Percentiles rank a stretch among this genome's conserved stretches.
phyloP scores from a whole-genome alignment of 1,284 basidiomycete genomes.

The Irpex sp. region DNA sequence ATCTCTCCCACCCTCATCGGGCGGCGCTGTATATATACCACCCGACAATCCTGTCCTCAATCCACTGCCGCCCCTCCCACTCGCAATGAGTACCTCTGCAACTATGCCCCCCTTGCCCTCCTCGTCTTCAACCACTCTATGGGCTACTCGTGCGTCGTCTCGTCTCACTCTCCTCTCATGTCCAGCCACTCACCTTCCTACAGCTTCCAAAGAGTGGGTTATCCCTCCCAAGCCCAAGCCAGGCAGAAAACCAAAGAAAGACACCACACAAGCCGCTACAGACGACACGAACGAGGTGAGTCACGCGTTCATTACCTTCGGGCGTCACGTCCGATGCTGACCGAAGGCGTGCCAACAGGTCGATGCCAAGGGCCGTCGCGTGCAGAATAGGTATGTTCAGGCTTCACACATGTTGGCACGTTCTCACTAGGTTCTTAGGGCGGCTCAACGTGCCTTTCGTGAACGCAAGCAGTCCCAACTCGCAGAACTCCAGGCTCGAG shows the following conservation, averaged over 20 bases:
- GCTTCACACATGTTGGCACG: constrained; percentile 3
- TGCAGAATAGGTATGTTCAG: constrained; percentile 67
- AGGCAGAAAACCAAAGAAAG: constrained; percentile 85
- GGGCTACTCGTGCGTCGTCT: constrained; percentile 42
- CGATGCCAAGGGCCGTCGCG: constrained; percentile 61
- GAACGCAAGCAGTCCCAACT: constrained; percentile 90
- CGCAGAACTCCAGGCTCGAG: constrained; percentile 83
- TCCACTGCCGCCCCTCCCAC: neutral
- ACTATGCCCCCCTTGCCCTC: constrained; percentile 21
- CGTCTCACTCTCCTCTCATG: neutral
- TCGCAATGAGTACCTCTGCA: constrained; percentile 26
- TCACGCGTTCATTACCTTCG: constrained; percentile 8
- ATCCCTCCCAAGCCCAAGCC: constrained; percentile 88
- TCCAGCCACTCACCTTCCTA: neutral
- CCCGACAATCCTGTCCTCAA: neutral
- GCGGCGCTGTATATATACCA: neutral
- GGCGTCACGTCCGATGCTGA: constrained; percentile 17
- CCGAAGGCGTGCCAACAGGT: constrained; percentile 23
- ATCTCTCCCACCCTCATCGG: constrained; percentile 7
- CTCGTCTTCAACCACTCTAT: constrained; percentile 44
- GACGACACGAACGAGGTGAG: constrained; percentile 45
- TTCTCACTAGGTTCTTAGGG: constrained; percentile 41
- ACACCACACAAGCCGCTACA: constrained; percentile 32
- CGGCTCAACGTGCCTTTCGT: constrained; percentile 87
- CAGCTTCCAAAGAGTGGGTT: constrained; percentile 89